A percentile compares a stretch with the other conserved stretches of the same genome.
phyloP scores from a whole-genome alignment of 257 asterid genomes.

The Leonotis leonurus region DNA sequence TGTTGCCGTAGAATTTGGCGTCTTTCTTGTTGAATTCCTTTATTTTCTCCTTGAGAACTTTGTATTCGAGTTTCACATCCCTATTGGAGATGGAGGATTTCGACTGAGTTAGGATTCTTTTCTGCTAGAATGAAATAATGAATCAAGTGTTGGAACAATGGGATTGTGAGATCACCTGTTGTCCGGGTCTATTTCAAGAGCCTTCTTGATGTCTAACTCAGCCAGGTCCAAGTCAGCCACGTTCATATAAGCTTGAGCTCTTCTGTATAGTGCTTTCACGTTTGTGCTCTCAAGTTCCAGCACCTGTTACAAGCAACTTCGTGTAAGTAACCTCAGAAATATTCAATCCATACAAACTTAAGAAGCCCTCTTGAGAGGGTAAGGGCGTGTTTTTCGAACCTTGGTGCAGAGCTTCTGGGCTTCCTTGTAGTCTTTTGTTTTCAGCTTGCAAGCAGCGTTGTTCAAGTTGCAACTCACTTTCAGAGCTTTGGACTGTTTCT shows the following conservation, averaged over 20 bases:
- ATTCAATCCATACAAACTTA: neutral
- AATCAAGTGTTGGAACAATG: too few relatives aligned
- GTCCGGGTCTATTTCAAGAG: slow-evolving; percentile 74
- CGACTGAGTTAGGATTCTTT: neutral
- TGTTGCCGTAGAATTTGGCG: slow-evolving; percentile 51
- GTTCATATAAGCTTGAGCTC: slow-evolving; percentile 71
- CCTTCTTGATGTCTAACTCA: slow-evolving; percentile 64
- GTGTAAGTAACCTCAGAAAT: neutral
- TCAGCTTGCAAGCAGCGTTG: slow-evolving; percentile 57
- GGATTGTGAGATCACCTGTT: slow-evolving; percentile 72
- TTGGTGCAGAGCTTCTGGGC: slow-evolving; percentile 56
- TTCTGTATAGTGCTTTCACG: slow-evolving; percentile 73
- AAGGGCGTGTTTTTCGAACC: slow-evolving; percentile 18
- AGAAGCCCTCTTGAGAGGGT: neutral
- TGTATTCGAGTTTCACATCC: slow-evolving; percentile 55
- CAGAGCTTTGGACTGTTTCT: slow-evolving; percentile 46
- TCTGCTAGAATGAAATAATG: too few relatives aligned
- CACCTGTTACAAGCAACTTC: slow-evolving; percentile 43
- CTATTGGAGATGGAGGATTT: neutral
- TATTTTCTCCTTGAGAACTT: slow-evolving; percentile 48
- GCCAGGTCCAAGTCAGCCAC: slow-evolving; percentile 64
- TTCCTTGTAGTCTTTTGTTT: slow-evolving; percentile 48
- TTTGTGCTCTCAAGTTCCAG: slow-evolving; percentile 67
- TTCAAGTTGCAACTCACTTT: slow-evolving; percentile 50
- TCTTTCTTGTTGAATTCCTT: slow-evolving; percentile 52